Conservation (phyloP, 257 asterid species). For the Forsythia suspensa region DNA sequence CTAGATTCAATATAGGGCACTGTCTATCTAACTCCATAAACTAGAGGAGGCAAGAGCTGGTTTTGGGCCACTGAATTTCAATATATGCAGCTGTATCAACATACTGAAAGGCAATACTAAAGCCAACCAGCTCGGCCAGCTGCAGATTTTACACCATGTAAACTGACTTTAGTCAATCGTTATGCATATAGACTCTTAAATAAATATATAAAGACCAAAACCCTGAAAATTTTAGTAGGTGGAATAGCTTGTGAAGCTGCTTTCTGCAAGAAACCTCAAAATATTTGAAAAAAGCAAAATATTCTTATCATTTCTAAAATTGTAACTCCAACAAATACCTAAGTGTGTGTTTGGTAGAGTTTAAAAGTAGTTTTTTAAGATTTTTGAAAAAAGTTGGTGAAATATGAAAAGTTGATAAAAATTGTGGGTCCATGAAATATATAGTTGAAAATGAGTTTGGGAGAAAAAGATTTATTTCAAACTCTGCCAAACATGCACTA, state of each 20-base stretch:
- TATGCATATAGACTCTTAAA: not conserved
- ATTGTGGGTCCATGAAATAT: too few relatives aligned
- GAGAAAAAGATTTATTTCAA: too few relatives aligned
- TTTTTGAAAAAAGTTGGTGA: too few relatives aligned
- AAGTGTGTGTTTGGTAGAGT: too few relatives aligned
- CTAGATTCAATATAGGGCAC: conserved; percentile 18
- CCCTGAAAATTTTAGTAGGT: not conserved
- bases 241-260: not conserved
- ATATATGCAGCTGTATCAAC: conserved; percentile 50
- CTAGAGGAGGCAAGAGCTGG: conserved; percentile 52
- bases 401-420: too few relatives aligned
- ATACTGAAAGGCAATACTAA: conserved; percentile 44
- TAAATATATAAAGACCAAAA: too few relatives aligned
- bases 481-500: too few relatives aligned
- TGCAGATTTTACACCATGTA: conserved; percentile 22
- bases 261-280: not conserved
- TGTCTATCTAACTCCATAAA: conserved; percentile 34
- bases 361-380: too few relatives aligned
- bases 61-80: conserved; percentile 33
- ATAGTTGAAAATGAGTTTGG: too few relatives aligned
- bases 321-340: not conserved
- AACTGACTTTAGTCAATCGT: not conserved
- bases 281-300: not conserved
- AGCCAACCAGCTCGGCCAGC: conserved; percentile 71
- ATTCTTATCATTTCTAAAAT: not conserved